Evolutionary conservation across 495 filamentous ascomycete genomes (phyloP).

Genomic region (Penicillium parvum): DNA sequence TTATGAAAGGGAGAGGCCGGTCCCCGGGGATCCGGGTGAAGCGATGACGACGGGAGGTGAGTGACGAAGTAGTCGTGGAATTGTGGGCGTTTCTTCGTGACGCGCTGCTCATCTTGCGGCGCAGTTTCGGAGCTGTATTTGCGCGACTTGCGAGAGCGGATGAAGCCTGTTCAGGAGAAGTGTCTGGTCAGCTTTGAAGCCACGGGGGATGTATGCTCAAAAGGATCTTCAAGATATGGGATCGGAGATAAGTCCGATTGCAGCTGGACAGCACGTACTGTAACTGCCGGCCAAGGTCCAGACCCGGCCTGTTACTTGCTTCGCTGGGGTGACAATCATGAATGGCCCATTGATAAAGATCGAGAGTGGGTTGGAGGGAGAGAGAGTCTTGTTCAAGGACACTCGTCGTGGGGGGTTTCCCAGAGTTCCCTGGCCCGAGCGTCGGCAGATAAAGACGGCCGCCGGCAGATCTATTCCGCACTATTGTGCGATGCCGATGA

Average conservation of each 20-base stretch:
- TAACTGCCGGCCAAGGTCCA: constrained; percentile 35
- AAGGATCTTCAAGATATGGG: constrained; percentile 1
- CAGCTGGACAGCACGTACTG: constrained; percentile 24
- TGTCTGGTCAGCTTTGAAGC: constrained; percentile 8
- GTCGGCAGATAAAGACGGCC: constrained; percentile 27
- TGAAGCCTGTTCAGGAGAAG: constrained; percentile 20
- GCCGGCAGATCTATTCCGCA: constrained; percentile 19
- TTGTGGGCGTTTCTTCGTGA: constrained; percentile 40
- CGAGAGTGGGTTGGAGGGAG: neutral
- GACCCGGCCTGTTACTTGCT: constrained; percentile 41
- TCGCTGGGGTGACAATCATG: constrained; percentile 41
- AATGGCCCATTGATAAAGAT: constrained; percentile 35
- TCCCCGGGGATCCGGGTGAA: constrained; percentile 79
- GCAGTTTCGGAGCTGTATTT: constrained; percentile 17
- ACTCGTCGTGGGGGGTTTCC: constrained; percentile 13
- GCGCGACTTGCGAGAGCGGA: constrained; percentile 13
- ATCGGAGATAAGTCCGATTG: constrained; percentile 20
- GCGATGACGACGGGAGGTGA: constrained; percentile 85
- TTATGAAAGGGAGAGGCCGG: constrained; percentile 61
- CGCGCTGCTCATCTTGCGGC: constrained; percentile 8
- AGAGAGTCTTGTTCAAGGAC: constrained; percentile 6
- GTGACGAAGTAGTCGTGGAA: constrained; percentile 98
- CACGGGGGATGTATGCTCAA: constrained; percentile 4
- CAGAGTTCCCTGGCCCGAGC: constrained; percentile 23
- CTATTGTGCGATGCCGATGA: neutral